Conservation (phyloP, 257 asterid genomes). For the Prunella vulgaris region DNA sequence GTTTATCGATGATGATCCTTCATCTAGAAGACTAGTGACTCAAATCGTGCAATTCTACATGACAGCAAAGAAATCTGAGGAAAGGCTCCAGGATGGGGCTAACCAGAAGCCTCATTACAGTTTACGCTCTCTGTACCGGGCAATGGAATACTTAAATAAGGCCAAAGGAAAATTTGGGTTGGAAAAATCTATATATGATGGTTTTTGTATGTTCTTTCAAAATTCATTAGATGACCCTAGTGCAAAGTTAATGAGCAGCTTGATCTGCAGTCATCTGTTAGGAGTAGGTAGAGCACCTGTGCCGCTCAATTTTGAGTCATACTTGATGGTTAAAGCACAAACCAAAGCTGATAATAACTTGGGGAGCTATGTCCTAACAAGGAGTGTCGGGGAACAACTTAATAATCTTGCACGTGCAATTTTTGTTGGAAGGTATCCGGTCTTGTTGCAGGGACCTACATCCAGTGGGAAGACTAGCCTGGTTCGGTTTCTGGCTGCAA, state of each 20-base stretch:
- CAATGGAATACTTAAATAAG: slow-evolving; percentile 60
- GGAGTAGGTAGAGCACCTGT: slow-evolving; percentile 40
- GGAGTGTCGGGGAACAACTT: slow-evolving; percentile 72
- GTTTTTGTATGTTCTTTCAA: slow-evolving; percentile 84
- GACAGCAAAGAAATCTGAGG: slow-evolving; percentile 75
- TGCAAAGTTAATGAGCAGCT: slow-evolving; percentile 55
- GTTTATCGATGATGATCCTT: slow-evolving; percentile 47
- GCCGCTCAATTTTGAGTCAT: slow-evolving; percentile 40
- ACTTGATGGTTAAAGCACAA: slow-evolving; percentile 30
- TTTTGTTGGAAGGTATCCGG: slow-evolving; percentile 76
- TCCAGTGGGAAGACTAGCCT: slow-evolving; percentile 99
- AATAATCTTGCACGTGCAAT: slow-evolving; percentile 72
- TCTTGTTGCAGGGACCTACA: slow-evolving; percentile 93
- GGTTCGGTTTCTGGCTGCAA: slow-evolving; percentile 74
- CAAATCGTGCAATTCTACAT: slow-evolving; percentile 67
- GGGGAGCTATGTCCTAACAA: slow-evolving; percentile 60
- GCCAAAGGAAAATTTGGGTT: slow-evolving; percentile 48
- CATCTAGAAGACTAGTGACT: slow-evolving; percentile 27
- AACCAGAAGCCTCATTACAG: slow-evolving; percentile 97
- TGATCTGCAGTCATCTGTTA: slow-evolving; percentile 50
- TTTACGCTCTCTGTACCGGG: slow-evolving; percentile 89
- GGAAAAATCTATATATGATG: slow-evolving; percentile 73
- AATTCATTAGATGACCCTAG: slow-evolving; percentile 66
- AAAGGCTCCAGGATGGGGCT: slow-evolving; percentile 96
- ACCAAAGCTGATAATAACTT: slow-evolving; percentile 30